phyloP scores from a whole-genome alignment of 2,329 filamentous ascomycete species.

The Hymenoscyphus repandus region DNA sequence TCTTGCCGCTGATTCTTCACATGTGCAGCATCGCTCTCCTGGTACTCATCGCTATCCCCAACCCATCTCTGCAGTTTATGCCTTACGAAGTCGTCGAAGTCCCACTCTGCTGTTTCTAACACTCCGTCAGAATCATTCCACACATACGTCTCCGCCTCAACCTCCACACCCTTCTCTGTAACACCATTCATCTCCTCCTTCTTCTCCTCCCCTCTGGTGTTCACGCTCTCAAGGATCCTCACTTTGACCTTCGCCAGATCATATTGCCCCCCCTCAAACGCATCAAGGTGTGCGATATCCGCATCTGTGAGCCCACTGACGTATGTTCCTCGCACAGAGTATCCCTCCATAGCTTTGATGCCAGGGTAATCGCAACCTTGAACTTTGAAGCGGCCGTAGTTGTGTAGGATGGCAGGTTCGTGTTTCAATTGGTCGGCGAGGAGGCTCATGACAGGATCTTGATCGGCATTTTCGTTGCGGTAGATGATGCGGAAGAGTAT shows the following conservation, averaged over 20 bases:
- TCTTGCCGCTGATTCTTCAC: too few species aligned
- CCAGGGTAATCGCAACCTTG: constrained; percentile 72
- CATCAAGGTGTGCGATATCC: constrained; percentile 70
- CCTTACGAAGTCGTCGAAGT: constrained; percentile 74
- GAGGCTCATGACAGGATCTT: constrained; percentile 26
- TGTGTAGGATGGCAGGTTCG: constrained; percentile 69
- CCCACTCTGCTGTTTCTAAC: constrained; percentile 77
- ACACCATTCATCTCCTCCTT: background rate
- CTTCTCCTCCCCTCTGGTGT: constrained; percentile 7
- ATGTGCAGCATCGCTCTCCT: constrained; percentile 16
- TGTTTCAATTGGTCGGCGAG: constrained; percentile 48
- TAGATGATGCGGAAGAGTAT: constrained; percentile 81
- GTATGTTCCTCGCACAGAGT: constrained; percentile 67
- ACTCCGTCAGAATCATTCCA: constrained; percentile 42
- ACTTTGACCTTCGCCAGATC: constrained; percentile 49
- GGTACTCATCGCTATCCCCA: constrained; percentile 19
- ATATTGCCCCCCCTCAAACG: constrained; percentile 79
- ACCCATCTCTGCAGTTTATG: constrained; percentile 60
- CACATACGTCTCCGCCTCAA: constrained; percentile 57
- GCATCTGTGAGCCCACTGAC: constrained; percentile 73
- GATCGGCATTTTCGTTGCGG: constrained; percentile 43
- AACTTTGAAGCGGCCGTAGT: constrained; percentile 69
- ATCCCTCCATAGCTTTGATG: constrained; percentile 52
- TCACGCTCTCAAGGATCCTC: constrained; percentile 36
- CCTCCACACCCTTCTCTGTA: background rate